Base-by-base conservation (phyloP, 1,139 yeast species). In the Hyphopichia burtonii region DNA sequence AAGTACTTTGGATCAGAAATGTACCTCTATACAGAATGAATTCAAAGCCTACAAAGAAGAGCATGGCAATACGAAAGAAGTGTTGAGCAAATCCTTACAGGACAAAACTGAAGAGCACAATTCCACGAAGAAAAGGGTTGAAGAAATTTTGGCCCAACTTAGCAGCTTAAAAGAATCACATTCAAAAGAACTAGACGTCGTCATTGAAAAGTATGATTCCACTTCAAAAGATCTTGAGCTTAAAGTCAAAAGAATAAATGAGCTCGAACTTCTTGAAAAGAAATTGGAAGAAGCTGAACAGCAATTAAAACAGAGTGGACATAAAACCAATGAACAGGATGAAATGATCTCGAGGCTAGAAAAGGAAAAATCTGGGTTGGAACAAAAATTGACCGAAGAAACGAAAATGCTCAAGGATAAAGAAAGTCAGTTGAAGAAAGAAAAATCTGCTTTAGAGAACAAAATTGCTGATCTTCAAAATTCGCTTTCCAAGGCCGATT, bases 351-450 rank as follows among this genome's bases (percentile, higher is more conserved):
- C 10, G 17, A 5, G 9, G 4, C 6, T 36, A 6, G 38, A 36
- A 28, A 36, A 19, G n/a, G 38, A 27, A 14, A 34, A 25, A 15
- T 15, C n/a, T 5, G 20, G 30, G 19, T 15, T 25, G 18, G 20
- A 38, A 30, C n/a, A 7, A 14, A 33, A 27, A 4, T 8, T 19
- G 4, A 3, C 31, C 16, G 22, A 16, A 11, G 36, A 38, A 18
- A 23, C 14, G 9, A 33, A 25, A 12, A 12, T 28, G 14, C 3
- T 23, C 4, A 16, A 27, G 3, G 17, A 18, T 2, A 32, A 39
- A 31, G 36, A 39, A 17, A 15, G 17, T 23, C 5, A 23, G 12
- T 18, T 42, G 19, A 39, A 43, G 11, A 40, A 39, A 20, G 41
- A 30, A 8, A 41, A 38, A 4, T 20, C 15, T 1, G 37, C 37